Percentiles rank a stretch among this genome's conserved stretches.
phyloP scores from a whole-genome alignment of 2,329 filamentous ascomycete genomes.

The Ophiostoma fasciatum region DNA sequence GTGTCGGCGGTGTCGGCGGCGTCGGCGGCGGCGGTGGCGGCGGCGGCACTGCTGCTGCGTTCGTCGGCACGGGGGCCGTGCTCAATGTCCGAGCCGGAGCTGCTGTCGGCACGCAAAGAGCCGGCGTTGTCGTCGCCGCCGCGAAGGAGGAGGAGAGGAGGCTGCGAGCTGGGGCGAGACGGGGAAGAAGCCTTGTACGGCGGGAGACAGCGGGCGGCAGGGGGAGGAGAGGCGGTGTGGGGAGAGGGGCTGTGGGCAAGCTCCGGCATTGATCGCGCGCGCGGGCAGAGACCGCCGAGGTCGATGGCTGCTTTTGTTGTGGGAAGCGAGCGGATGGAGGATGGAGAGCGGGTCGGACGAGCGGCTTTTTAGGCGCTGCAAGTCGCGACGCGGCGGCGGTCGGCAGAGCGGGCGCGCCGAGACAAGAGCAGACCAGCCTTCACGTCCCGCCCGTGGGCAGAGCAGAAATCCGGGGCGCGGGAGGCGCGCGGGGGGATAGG shows the following conservation, averaged over 20 bases:
- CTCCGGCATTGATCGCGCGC: conserved; percentile 6
- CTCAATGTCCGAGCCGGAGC: background rate
- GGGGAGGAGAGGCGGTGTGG: background rate
- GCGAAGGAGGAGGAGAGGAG: background rate
- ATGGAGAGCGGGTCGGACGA: too few species aligned
- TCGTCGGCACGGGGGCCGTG: background rate
- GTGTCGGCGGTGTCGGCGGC: background rate
- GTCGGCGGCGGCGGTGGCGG: background rate
- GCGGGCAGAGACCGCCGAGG: too few species aligned
- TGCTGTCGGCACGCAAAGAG: too few species aligned
- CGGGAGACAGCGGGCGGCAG: background rate
- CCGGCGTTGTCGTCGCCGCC: background rate
- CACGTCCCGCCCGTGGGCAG: too few species aligned
- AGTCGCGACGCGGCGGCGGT: too few species aligned
- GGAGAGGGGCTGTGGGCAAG: background rate
- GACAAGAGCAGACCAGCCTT: too few species aligned
- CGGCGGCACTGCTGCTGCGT: background rate
- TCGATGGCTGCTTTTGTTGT: too few species aligned
- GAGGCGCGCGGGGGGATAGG: too few species aligned
- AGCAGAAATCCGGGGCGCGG: background rate
- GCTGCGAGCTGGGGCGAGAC: background rate
- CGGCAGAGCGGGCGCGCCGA: too few species aligned
- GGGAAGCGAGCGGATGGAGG: too few species aligned
- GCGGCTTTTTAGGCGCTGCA: too few species aligned
- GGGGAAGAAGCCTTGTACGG: too few species aligned